Conservation (phyloP, 176 grass and related monocot species). For the Musa acuminata region DNA sequence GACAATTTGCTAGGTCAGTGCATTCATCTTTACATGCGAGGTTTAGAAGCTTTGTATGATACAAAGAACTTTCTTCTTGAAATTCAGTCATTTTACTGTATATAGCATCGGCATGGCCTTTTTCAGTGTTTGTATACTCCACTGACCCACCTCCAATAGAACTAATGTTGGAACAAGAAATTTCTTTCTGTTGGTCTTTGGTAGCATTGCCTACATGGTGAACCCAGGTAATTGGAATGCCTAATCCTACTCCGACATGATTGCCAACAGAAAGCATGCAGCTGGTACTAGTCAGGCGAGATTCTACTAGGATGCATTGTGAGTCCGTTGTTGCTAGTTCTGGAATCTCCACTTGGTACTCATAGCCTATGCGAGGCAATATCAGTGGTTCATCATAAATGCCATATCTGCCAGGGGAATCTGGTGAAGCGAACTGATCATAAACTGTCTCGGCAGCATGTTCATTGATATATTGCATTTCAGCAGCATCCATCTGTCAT, state of each 20-base stretch:
- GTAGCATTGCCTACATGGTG: slow-evolving; percentile 6
- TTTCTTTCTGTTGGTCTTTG: slow-evolving; percentile 23
- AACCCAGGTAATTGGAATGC: slow-evolving; percentile 53
- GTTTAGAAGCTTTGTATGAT: slow-evolving; percentile 20
- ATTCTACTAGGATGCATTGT: slow-evolving; percentile 3
- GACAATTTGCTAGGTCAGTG: slow-evolving; percentile 15
- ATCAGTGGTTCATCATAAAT: slow-evolving; percentile 53
- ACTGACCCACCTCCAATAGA: slow-evolving; percentile 17
- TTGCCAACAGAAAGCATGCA: slow-evolving; percentile 22
- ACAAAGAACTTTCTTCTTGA: slow-evolving; percentile 22
- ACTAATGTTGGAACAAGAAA: slow-evolving; percentile 8
- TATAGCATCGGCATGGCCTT: slow-evolving; percentile 25
- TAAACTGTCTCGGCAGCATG: slow-evolving; percentile 34
- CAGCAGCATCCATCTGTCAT: slow-evolving; percentile 54
- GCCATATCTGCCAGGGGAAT: slow-evolving; percentile 40
- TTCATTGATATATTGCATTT: slow-evolving; percentile 46
- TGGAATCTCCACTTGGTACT: slow-evolving; percentile 77
- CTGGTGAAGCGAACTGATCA: slow-evolving; percentile 44
- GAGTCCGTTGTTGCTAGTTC: slow-evolving; percentile 30
- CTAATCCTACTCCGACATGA: slow-evolving; percentile 34
- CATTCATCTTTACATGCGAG: slow-evolving; percentile 30
- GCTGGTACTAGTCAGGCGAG: slow-evolving; percentile 10
- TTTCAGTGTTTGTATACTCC: slow-evolving; percentile 8
- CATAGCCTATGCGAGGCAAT: slow-evolving; percentile 55
- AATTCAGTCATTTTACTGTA: slow-evolving; percentile 7